Percentiles rank a stretch among this genome's conserved stretches.
Conservation (phyloP, 1,139 yeast species). For the Yamadazyma friedrichii region DNA sequence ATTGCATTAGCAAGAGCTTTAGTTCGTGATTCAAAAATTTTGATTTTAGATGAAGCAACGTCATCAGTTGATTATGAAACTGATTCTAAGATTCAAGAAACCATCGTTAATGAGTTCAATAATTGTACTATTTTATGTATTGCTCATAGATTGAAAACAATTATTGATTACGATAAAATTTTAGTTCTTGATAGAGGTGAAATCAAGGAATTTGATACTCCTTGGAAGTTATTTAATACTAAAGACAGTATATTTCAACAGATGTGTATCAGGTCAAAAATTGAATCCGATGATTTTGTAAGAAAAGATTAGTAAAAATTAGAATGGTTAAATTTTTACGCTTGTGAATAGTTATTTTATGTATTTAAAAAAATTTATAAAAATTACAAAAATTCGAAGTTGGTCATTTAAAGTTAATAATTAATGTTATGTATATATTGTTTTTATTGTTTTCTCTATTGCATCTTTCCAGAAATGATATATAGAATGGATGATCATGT, state of each 20-base stretch:
- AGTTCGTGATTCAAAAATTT: conserved; percentile 48
- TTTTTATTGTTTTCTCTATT: no score
- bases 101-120: conserved; percentile 20
- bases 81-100: conserved; percentile 48
- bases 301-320: conserved; percentile 1
- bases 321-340: not conserved
- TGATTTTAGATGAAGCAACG: conserved; percentile 57
- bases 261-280: conserved; percentile 39
- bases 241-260: conserved; percentile 38
- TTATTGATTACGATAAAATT: conserved; percentile 37
- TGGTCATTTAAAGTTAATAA: no score
- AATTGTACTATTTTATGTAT: conserved; percentile 18
- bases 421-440: no score
- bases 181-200: conserved; percentile 55
- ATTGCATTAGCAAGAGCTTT: conserved; percentile 54
- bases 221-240: conserved; percentile 35
- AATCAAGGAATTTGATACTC: conserved; percentile 49
- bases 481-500: no score
- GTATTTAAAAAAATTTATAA: not conserved
- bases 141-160: conserved; percentile 19
- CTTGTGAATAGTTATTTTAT: not conserved
- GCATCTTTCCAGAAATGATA: no score
- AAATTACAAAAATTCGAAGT: no score
- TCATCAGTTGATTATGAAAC: conserved; percentile 59
- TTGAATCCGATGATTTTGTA: conserved; percentile 12